Evolutionary conservation across 345 rosid species (phyloP).

Genomic region (Rhodamnia argentea): DNA sequence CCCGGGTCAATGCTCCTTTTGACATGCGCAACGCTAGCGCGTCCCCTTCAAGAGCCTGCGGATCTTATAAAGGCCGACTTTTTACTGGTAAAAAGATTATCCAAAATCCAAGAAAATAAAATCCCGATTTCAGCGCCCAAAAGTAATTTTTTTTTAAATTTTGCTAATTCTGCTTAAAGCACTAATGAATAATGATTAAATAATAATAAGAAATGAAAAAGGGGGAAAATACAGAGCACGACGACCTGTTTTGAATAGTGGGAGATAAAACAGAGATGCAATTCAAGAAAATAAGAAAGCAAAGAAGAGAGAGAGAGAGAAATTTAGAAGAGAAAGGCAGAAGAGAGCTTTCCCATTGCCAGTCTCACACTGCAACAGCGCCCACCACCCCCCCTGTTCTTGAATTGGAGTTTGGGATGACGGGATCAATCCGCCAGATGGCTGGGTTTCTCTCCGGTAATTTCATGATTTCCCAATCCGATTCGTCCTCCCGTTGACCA

Average conservation of each 20-base stretch:
- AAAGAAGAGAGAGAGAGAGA: too few relatives aligned
- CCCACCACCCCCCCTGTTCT: background rate
- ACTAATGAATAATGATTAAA: too few relatives aligned
- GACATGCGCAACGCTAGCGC: background rate
- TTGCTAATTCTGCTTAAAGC: too few relatives aligned
- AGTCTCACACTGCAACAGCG: too few relatives aligned
- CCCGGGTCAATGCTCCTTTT: background rate
- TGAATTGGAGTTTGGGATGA: background rate
- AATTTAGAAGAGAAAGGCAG: too few relatives aligned
- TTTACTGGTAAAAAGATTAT: background rate
- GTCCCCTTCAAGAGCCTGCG: background rate
- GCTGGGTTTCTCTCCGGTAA: background rate
- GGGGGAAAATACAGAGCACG: too few relatives aligned
- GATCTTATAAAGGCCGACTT: background rate
- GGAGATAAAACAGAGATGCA: too few relatives aligned
- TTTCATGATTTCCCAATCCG: background rate
- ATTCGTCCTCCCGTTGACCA: background rate
- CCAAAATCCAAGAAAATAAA: background rate
- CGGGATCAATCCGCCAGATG: background rate
- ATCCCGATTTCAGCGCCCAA: background rate
- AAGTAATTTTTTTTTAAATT: too few relatives aligned
- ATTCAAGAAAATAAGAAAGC: too few relatives aligned
- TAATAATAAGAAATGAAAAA: too few relatives aligned
- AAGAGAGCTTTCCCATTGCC: too few relatives aligned
- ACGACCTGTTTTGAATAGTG: too few relatives aligned